Evolutionary conservation across 2,329 filamentous ascomycete species (phyloP), one percentile per base, ranked within the genome.

Genomic region (Ophiostoma quercus): DNA sequence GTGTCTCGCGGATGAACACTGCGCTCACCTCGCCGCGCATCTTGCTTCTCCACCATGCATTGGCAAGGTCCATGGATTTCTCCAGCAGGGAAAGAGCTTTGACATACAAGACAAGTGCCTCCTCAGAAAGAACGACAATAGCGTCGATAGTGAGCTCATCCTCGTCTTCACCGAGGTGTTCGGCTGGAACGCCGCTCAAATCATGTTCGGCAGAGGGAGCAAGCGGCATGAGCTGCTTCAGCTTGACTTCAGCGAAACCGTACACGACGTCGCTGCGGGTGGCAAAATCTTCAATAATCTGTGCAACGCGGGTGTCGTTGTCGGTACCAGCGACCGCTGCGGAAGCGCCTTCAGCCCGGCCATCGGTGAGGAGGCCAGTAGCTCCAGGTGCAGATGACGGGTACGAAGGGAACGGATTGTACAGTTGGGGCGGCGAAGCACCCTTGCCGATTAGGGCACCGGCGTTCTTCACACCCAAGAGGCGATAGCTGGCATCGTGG

Each of bases 191-290:
- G 16, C 89, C 88, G 7, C 90, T 89, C 3, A 92, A 84, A 6
- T 87, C 88, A 74, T 90, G 88, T 67, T 92, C 88, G 74, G 85
- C 86, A 0, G 91, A 94, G 1, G 94, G 95, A 1, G 92, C 88
- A 63, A 95, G 82, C 2, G 95, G 95, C 67, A 97, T 87, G n/a
- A 99, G 85, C 79, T 99, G 95, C 79, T 96, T 95, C 80, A 96
- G 97, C 79, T 99, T 99, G 77, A 99, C 94, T 80, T 99, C 94
- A 6, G 95, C 95, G 79, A 99, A 98, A 2, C 94, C 94, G 78
- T 94, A 99, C 2, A 99, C 94, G 65, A 97, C 95, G 78, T 99
- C 94, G 77, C 94, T 97, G 54, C 94, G 86, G 41, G 93, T 95
- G 1, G 95, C 95, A 73, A 92, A 90, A 75, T 98, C 94, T 78